Percentiles rank a stretch among this genome's conserved stretches.
phyloP scores from a whole-genome alignment of 106 monocot genomes.

The Apostasia shenzhenica region DNA sequence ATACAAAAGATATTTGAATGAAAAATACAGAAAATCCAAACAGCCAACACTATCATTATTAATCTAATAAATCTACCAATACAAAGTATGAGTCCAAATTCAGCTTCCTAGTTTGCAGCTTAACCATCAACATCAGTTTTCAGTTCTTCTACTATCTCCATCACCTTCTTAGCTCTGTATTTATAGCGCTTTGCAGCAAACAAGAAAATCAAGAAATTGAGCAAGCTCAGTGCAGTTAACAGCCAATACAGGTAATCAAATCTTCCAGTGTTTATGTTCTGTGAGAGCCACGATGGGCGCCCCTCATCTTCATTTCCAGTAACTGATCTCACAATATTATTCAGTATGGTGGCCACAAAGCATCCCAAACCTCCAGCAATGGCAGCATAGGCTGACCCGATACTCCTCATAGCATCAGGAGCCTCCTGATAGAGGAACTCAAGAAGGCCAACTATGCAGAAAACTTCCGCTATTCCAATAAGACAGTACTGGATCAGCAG shows the following conservation, averaged over 20 bases:
- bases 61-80: no score
- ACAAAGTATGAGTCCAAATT: no score
- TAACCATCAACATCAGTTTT: neutral
- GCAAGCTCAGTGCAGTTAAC: constrained; percentile 47
- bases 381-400: constrained; percentile 85
- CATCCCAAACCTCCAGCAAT: constrained; percentile 89
- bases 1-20: no score
- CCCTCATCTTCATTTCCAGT: constrained; percentile 64
- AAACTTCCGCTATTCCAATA: constrained; percentile 87
- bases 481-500: constrained; percentile 83
- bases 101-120: no score
- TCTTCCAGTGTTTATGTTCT: constrained; percentile 79
- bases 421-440: constrained; percentile 93
- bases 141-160: neutral
- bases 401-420: constrained; percentile 91
- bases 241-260: constrained; percentile 90
- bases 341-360: constrained; percentile 61
- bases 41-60: no score
- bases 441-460: constrained; percentile 75
- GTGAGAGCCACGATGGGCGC: constrained; percentile 63
- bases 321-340: constrained; percentile 61
- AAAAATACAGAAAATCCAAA: no score
- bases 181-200: constrained; percentile 59
- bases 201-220: constrained; percentile 70
- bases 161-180: constrained; percentile 38